Evolutionary conservation across 2,329 filamentous ascomycete species (phyloP), one percentile per base, ranked within the genome.

Genomic region (Berkeleyomyces rouxiae): DNA sequence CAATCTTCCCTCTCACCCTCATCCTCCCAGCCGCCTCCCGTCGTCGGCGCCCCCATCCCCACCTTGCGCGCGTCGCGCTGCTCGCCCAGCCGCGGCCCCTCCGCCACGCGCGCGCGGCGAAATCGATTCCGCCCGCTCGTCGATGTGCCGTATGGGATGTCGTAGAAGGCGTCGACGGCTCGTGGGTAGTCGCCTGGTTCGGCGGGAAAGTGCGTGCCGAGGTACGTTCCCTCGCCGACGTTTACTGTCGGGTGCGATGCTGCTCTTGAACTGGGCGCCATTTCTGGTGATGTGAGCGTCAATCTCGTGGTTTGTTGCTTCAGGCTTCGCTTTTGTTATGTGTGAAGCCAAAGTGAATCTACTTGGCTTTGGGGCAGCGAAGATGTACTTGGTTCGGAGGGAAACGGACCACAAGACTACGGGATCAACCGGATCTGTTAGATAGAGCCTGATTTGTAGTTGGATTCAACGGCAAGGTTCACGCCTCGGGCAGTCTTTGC

Each of bases 111-210:
- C 13, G 75, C 76, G 43, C 68, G 72, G 40, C 68, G 75, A 70
- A 78, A 82, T 62, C 76, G 78, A 70, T 70, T 70, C 31, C 71
- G 73, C 4, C 74, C 75, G 4, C 67, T 68, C 1, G 74, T 72
- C n/a, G 69, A 67, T 66, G 75, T 70, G 13, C 77, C 79, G 66
- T 76, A 82, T 0, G 78, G 78, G 39, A 82, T 73, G 59, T 78
- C 78, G 53, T 75, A 73, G 68, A 77, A 81, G 9, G 73, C 73
- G 47, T 80, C 76, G 49, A 81, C 66, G 13, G 72, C 67, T 58
- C 73, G 74, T 3, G 77, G 75, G 13, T 46, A 53, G 13, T 23
- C 33, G 4, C 13, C 5, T 5, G 7, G 10, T 0, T 47, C 31
- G 42, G 60, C 40, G 33, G 49, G 23, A 1, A 47, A 11, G n/a